Evolutionary conservation across 495 filamentous ascomycete species (phyloP), one percentile per base, ranked within the genome.

Genomic region (Clavariopsis aquatica): DNA sequence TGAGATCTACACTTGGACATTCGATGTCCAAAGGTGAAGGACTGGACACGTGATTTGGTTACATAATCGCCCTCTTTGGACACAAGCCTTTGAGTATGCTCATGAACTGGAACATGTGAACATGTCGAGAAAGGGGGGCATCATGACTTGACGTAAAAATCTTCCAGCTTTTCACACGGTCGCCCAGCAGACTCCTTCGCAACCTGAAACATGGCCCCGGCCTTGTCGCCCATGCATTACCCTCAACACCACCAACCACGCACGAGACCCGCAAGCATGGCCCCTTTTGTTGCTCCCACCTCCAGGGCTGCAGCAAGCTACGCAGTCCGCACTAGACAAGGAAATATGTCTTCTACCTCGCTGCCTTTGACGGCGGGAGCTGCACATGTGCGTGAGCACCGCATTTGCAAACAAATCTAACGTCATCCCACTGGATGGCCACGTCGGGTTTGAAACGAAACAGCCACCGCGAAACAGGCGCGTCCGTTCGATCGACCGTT

Each of bases 371-470:
- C 26, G 15, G 23, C n/a, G 49, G 34, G 9, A 29, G 28, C 28
- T 56, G 24, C 31, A n/a, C 12, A 17, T 43, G 38, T 41, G 29
- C 23, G 23, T 38, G 9, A 17, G 17, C 55, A 28, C 38, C 15
- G 43, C 24, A 60, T 19, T 29, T 9, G n/a, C 46, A 9, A 13
- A 29, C 34, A 20, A n/a, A 17, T 51, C 15, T 6, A 26, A 23
- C 57, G 57, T 51, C 27, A 60, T 20, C 43, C 27, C n/a, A 60
- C 57, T 60, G 57, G 57, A 24, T 19, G 1, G 19, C 26, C 20
- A 20, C 10, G 26, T 19, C 15, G 24, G 34, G 5, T 47, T 45
- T 28, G 55, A 58, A 58, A 58, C 55, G 54, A 58, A 58, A 58
- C 55, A 58, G 29, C 3, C 9, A 17, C 38, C 38, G n/a, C 38